Percentiles rank a stretch among this genome's conserved stretches.
Conservation (phyloP, 768 basidiomycete genomes). For the Hypholoma sublateritium region DNA sequence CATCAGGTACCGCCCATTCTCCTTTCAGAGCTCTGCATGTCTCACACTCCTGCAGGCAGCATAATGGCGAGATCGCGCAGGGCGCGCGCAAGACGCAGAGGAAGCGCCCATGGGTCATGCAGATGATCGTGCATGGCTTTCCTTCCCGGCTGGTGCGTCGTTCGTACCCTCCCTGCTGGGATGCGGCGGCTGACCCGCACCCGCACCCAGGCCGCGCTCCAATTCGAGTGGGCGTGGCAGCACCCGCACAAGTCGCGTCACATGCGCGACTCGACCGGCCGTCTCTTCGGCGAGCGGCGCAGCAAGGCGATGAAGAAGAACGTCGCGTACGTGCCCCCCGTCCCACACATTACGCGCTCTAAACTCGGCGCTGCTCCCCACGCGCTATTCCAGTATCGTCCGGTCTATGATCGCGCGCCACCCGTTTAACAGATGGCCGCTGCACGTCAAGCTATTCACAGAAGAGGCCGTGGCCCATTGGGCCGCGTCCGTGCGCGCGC, state of each 20-base stretch:
- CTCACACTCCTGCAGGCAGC: conserved; percentile 49
- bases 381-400: conserved; percentile 43
- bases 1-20: conserved; percentile 43
- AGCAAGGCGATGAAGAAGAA: conserved; percentile 39
- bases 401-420: conserved; percentile 60
- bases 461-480: conserved; percentile 57
- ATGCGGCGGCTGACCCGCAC: background rate
- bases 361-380: background rate
- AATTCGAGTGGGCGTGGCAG: conserved; percentile 90
- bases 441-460: conserved; percentile 77
- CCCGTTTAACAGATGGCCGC: conserved; percentile 72
- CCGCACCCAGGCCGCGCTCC: conserved; percentile 53
- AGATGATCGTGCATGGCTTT: conserved; percentile 84
- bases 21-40: background rate
- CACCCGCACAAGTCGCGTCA: conserved; percentile 72
- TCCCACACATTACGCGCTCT: background rate
- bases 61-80: conserved; percentile 74
- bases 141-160: conserved; percentile 56
- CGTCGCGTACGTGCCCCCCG: conserved; percentile 42
- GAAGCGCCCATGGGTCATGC: conserved; percentile 78
- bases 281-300: conserved; percentile 34
- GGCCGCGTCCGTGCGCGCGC: conserved; percentile 32
- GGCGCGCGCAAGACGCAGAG: conserved; percentile 68
- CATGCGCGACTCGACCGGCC: conserved; percentile 45
- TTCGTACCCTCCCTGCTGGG: background rate